A percentile compares a stretch with the other conserved stretches of the same genome.
Evolutionary conservation across 768 basidiomycete species (phyloP).

Genomic region (Sistotremastrum suecicum): DNA sequence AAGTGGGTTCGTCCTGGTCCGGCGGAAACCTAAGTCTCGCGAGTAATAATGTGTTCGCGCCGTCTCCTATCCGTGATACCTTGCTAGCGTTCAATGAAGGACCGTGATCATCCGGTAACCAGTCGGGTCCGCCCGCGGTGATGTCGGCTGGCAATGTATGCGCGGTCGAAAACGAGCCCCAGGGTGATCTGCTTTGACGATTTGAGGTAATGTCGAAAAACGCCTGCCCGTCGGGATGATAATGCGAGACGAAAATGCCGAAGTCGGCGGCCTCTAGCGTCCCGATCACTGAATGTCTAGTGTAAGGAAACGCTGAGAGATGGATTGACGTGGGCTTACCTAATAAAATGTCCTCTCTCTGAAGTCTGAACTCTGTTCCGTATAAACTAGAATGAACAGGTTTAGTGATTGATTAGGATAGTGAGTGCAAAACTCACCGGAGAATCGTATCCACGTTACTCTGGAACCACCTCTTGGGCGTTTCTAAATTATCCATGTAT

Average conservation of each 20-base stretch:
- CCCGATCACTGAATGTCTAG: conserved; percentile 38
- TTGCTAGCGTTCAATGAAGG: conserved; percentile 27
- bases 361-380: conserved; percentile 16
- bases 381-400: background rate
- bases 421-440: conserved; percentile 16
- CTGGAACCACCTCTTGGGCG: conserved; percentile 62
- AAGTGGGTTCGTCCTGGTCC: conserved; percentile 43
- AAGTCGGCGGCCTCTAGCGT: conserved; percentile 57
- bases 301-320: conserved; percentile 3
- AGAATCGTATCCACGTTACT: conserved; percentile 52
- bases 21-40: conserved; percentile 53
- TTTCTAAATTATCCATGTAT: conserved; percentile 47
- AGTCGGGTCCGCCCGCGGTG: conserved; percentile 27
- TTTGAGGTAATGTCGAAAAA: conserved; percentile 57
- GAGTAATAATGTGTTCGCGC: conserved; percentile 44
- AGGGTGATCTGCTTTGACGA: conserved; percentile 39
- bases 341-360: conserved; percentile 45
- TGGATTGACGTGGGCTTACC: conserved; percentile 12
- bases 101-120: conserved; percentile 25
- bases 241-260: conserved; percentile 62
- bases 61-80: conserved; percentile 28
- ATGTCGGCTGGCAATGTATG: conserved; percentile 22
- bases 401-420: background rate
- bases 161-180: conserved; percentile 57
- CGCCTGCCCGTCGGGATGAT: conserved; percentile 46